phyloP scores from a whole-genome alignment of 768 basidiomycete genomes.

The Exsudoporus frostii region DNA sequence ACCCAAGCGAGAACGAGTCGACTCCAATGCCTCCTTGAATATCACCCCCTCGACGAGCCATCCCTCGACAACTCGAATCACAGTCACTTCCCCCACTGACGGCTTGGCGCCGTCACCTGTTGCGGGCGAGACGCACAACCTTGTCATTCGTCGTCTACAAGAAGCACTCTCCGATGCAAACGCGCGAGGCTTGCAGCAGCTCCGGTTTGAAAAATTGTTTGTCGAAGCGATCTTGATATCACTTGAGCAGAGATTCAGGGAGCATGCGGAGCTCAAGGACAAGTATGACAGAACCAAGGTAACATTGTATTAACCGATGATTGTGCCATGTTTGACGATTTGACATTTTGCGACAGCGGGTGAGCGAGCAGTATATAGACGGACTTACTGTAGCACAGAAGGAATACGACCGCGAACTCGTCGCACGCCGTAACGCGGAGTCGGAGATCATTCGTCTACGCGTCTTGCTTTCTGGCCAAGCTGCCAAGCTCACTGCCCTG shows the following conservation, averaged over 20 bases:
- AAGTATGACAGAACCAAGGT: constrained; percentile 90
- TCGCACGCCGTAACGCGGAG: constrained; percentile 85
- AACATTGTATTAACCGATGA: constrained; percentile 21
- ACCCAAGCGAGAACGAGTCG: constrained; percentile 21
- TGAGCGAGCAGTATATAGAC: constrained; percentile 88
- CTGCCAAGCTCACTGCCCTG: constrained; percentile 79
- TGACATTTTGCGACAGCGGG: constrained; percentile 51
- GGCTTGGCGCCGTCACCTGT: constrained; percentile 26
- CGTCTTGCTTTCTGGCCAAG: constrained; percentile 86
- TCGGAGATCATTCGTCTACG: constrained; percentile 85
- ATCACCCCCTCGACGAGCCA: constrained; percentile 1
- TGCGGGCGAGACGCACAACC: constrained; percentile 39
- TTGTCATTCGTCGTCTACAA: constrained; percentile 50
- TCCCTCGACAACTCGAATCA: constrained; percentile 35
- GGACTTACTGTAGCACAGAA: constrained; percentile 90
- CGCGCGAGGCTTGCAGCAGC: constrained; percentile 54
- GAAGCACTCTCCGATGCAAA: constrained; percentile 61
- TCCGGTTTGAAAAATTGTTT: constrained; percentile 71
- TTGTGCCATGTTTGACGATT: not conserved
- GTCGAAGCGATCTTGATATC: constrained; percentile 66
- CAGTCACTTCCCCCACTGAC: constrained; percentile 42
- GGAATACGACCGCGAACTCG: constrained; percentile 91
- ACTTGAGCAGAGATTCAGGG: constrained; percentile 61
- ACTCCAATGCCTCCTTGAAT: constrained; percentile 25
- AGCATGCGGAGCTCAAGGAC: constrained; percentile 60